Evolutionary conservation across 305 asterid genomes (phyloP).

Genomic region (Solanum hybrid): DNA sequence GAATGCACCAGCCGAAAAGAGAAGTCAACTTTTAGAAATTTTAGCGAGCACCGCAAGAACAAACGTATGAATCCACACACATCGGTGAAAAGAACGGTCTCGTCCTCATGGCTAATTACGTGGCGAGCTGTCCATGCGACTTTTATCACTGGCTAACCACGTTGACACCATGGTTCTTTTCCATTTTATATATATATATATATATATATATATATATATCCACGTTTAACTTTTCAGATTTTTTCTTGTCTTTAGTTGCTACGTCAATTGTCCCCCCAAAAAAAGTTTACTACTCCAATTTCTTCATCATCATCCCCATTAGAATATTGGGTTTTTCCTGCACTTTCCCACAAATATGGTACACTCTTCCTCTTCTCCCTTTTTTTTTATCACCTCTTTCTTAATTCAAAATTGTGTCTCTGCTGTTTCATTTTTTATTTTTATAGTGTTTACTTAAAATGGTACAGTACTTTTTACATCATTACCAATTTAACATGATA

Average conservation of each 20-base stretch:
- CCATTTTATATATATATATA: too few species aligned
- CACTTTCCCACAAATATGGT: background rate
- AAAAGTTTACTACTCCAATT: background rate
- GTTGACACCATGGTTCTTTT: background rate
- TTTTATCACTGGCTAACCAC: background rate
- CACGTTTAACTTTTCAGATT: background rate
- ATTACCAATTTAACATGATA: background rate
- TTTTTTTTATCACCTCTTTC: background rate
- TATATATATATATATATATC: background rate
- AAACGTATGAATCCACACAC: background rate
- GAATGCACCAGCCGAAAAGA: too few species aligned
- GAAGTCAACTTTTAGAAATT: too few species aligned
- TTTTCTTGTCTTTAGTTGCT: background rate
- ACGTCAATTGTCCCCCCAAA: background rate
- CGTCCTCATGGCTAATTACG: background rate
- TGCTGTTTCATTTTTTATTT: background rate
- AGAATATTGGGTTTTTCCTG: background rate
- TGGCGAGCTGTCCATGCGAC: background rate
- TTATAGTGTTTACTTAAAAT: background rate
- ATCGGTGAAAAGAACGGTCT: background rate
- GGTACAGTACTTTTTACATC: background rate
- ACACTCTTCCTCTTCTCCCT: background rate
- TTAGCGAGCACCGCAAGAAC: background rate
- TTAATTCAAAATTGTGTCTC: background rate
- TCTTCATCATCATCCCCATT: background rate